phyloP scores from a whole-genome alignment of 208 protist species.

The Acanthamoeba castellanii region DNA sequence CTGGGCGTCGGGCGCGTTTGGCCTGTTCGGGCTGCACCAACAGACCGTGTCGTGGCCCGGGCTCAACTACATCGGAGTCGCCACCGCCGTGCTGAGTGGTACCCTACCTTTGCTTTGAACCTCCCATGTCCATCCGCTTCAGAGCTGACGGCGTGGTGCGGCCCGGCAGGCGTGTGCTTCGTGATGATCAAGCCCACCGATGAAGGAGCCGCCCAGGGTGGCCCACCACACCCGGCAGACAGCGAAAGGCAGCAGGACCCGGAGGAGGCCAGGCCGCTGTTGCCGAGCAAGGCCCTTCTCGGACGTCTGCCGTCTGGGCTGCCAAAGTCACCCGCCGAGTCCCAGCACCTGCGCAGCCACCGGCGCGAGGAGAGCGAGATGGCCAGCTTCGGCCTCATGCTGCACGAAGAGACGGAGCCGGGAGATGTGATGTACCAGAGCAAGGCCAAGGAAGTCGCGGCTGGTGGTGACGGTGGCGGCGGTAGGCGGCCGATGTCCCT shows the following conservation, averaged over 20 bases:
- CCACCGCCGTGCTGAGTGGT: background rate
- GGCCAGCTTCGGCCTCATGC: constrained; percentile 21
- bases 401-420: background rate
- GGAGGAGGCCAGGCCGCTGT: background rate
- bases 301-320: too few relatives aligned
- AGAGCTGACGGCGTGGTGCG: background rate
- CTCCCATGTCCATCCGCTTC: background rate
- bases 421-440: background rate
- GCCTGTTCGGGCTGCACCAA: constrained; percentile 2
- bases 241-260: background rate
- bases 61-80: constrained; percentile 20
- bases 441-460: background rate
- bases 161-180: background rate
- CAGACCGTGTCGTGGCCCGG: background rate
- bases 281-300: background rate
- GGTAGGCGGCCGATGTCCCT: background rate
- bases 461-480: background rate
- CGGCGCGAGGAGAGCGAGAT: constrained; percentile 26
- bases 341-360: background rate
- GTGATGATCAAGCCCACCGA: background rate
- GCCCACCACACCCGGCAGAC: background rate
- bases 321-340: too few relatives aligned
- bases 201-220: background rate
- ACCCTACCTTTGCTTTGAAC: background rate
- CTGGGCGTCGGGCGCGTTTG: background rate